A percentile compares a stretch with the other conserved stretches of the same genome.
Evolutionary conservation across 2,329 filamentous ascomycete species (phyloP).

Genomic region (Dactylonectria estremocensis): DNA sequence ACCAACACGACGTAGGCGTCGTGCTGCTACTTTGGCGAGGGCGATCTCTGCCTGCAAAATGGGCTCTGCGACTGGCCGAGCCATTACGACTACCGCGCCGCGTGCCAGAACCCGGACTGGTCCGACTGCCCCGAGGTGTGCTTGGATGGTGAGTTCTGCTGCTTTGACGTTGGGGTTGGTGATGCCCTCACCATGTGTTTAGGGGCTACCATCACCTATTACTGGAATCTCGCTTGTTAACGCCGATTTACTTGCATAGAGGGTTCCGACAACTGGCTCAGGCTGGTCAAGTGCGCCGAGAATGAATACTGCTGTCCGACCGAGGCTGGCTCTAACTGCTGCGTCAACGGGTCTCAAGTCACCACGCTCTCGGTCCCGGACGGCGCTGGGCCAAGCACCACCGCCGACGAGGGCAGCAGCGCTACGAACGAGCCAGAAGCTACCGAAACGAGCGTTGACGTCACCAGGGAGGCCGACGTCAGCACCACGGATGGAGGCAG

Average conservation of each 20-base stretch:
- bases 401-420: too few relatives aligned
- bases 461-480: background rate
- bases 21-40: constrained; percentile 45
- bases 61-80: constrained; percentile 37
- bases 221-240: too few relatives aligned
- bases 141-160: constrained; percentile 36
- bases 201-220: too few relatives aligned
- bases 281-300: constrained; percentile 29
- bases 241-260: constrained; percentile 9
- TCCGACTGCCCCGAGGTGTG: constrained; percentile 40
- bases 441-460: too few relatives aligned
- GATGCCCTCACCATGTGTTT: background rate
- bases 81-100: constrained; percentile 39
- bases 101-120: constrained; percentile 44
- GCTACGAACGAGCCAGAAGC: too few relatives aligned
- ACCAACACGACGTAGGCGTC: constrained; percentile 35
- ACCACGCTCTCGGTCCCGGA: too few relatives aligned
- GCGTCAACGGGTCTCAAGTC: too few relatives aligned
- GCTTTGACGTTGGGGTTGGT: background rate
- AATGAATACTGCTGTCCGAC: constrained; percentile 43
- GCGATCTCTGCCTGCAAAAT: constrained; percentile 39
- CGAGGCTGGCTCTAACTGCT: too few relatives aligned
- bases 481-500: background rate
- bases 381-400: too few relatives aligned
- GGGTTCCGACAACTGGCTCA: constrained; percentile 33